A percentile compares a stretch with the other conserved stretches of the same genome.
phyloP scores from a whole-genome alignment of 345 rosid species.

The Brassica nigra region DNA sequence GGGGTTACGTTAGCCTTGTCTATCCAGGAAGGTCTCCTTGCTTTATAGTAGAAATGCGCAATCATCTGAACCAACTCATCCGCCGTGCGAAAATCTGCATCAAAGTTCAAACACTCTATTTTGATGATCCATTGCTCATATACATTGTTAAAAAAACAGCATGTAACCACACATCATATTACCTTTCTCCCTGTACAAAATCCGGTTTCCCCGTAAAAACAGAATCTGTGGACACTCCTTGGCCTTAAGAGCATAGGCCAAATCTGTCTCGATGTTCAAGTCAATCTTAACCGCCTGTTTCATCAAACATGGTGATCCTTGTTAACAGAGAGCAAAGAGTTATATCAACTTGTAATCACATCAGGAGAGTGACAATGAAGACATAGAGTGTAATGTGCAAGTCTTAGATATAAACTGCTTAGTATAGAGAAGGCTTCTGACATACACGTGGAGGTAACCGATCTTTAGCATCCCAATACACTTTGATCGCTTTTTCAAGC shows the following conservation, averaged over 20 bases:
- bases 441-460: constrained; percentile 88
- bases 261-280: constrained; percentile 81
- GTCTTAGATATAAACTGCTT: background rate
- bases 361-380: background rate
- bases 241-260: constrained; percentile 93
- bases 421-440: background rate
- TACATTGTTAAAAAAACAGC: background rate
- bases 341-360: background rate
- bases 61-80: constrained; percentile 90
- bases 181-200: constrained; percentile 86
- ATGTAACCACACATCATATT: background rate
- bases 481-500: constrained; percentile 81
- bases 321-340: constrained; percentile 1
- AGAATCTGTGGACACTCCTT: constrained; percentile 79
- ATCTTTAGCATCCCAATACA: constrained; percentile 81
- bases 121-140: constrained; percentile 9
- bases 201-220: constrained; percentile 69
- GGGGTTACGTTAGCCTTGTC: constrained; percentile 45
- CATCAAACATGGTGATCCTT: constrained; percentile 12
- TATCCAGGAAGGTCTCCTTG: constrained; percentile 82
- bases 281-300: constrained; percentile 83
- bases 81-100: constrained; percentile 68
- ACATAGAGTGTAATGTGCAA: background rate
- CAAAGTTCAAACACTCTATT: background rate
- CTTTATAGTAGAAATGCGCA: constrained; percentile 87